These are phyloP conservation scores for Butyriboletus pseudospeciosus DNA, from an alignment of 1,284 basidiomycete species.

Conservation along the genomic window DNA sequence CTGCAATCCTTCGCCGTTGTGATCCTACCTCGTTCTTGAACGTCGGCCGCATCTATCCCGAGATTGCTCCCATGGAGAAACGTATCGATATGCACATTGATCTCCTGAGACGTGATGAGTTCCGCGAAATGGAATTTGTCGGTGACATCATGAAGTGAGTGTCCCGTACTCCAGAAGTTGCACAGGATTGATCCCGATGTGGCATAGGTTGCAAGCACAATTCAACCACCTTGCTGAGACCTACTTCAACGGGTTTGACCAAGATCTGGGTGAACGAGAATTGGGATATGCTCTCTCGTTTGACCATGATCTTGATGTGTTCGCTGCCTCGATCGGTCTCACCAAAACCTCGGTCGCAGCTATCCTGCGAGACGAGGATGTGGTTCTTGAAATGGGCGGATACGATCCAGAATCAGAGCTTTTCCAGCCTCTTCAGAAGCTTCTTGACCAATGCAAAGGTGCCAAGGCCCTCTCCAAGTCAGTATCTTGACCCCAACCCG, in stretches of 20 bases:
- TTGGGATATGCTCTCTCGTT: conserved; percentile 76
- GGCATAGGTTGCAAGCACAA: conserved; percentile 74
- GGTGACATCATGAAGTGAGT: conserved; percentile 81
- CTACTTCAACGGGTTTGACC: conserved; percentile 76
- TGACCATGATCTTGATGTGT: conserved; percentile 88
- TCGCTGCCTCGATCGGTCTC: conserved; percentile 83
- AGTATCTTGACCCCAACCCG: conserved; percentile 24
- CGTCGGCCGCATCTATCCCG: conserved; percentile 78
- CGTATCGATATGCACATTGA: conserved; percentile 89
- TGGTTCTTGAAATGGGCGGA: conserved; percentile 66
- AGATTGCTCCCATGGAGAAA: conserved; percentile 85
- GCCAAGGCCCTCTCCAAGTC: conserved; percentile 80
- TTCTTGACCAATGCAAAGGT: conserved; percentile 76
- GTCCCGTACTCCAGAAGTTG: neutral
- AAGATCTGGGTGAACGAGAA: conserved; percentile 84
- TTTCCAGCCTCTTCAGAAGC: conserved; percentile 74
- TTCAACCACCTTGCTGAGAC: conserved; percentile 87
- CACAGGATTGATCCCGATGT: neutral
- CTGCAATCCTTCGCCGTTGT: conserved; percentile 72
- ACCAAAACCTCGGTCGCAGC: conserved; percentile 78
- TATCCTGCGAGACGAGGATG: conserved; percentile 74
- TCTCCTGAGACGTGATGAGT: conserved; percentile 78
- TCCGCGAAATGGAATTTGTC: conserved; percentile 89
- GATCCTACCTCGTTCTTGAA: conserved; percentile 80
- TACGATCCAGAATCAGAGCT: conserved; percentile 69